phyloP scores from a whole-genome alignment of 441 rosid genomes.

The Mallotus repandus region DNA sequence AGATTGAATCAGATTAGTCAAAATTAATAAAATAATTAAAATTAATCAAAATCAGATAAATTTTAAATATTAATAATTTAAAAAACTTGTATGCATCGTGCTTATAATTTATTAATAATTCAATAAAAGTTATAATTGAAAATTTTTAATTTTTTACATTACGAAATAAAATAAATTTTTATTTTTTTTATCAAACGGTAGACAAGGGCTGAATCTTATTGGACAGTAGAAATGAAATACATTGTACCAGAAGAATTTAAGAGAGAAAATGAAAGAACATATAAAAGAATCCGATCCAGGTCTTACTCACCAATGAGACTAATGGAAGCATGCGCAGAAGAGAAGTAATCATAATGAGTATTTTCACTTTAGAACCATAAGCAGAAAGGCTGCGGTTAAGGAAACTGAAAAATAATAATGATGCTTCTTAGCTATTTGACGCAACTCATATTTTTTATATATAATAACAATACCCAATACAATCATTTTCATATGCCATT shows the following conservation, averaged over 20 bases:
- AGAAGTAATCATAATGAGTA: constrained; percentile 30
- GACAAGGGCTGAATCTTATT: no score
- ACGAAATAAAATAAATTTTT: no score
- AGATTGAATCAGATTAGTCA: no score
- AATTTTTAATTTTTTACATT: no score
- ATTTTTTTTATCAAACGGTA: no score
- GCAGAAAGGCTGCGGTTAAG: constrained; percentile 30
- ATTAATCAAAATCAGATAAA: no score
- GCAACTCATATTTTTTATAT: neutral
- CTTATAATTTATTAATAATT: no score
- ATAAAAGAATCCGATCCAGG: neutral
- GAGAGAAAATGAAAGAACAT: neutral
- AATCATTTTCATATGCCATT: constrained; percentile 14
- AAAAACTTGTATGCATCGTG: no score
- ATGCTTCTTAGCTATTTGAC: neutral
- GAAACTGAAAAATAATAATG: constrained; percentile 33
- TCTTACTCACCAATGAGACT: constrained; percentile 10
- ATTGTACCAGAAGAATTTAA: neutral
- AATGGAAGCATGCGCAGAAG: constrained; percentile 39
- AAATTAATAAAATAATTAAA: no score
- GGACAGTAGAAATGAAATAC: no score
- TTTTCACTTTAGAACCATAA: constrained; percentile 13
- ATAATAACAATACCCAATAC: constrained; percentile 11
- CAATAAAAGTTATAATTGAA: no score
- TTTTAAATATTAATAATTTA: no score